Percentiles rank a stretch among this genome's conserved stretches.
Conservation (phyloP, 1,139 yeast species). For the Diutina ranongensis region DNA sequence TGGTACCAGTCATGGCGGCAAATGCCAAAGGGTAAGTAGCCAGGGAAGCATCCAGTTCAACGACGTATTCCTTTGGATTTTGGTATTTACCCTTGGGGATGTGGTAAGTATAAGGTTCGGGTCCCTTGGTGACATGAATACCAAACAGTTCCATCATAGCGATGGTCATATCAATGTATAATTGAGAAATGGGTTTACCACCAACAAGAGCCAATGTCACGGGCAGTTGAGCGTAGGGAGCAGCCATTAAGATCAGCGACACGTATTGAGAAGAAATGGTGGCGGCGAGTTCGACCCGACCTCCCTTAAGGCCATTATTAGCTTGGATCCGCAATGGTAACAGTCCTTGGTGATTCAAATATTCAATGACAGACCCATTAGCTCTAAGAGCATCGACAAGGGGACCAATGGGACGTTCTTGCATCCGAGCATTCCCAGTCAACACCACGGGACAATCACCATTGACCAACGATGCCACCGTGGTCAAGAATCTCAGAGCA, state of each 20-base stretch:
- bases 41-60: slow-evolving; percentile 97
- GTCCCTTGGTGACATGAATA: slow-evolving; percentile 58
- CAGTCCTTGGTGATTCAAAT: slow-evolving; percentile 68
- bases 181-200: slow-evolving; percentile 92
- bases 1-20: slow-evolving; percentile 95
- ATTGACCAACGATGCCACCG: slow-evolving; percentile 74
- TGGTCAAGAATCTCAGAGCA: slow-evolving; percentile 87
- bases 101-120: slow-evolving; percentile 72
- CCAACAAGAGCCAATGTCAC: slow-evolving; percentile 85
- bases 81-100: slow-evolving; percentile 75
- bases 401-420: slow-evolving; percentile 95
- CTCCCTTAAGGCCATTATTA: slow-evolving; percentile 72
- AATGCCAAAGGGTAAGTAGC: slow-evolving; percentile 96
- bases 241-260: slow-evolving; percentile 92
- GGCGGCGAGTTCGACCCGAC: slow-evolving; percentile 87
- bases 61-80: slow-evolving; percentile 75
- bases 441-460: slow-evolving; percentile 41
- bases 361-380: slow-evolving; percentile 69
- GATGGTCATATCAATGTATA: slow-evolving; percentile 95
- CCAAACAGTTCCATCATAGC: slow-evolving; percentile 93
- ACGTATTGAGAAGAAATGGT: slow-evolving; percentile 96
- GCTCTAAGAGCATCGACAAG: slow-evolving; percentile 78
- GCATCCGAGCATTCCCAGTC: slow-evolving; percentile 96
- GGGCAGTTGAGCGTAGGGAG: slow-evolving; percentile 87
- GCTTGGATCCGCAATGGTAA: slow-evolving; percentile 70